Evolutionary conservation across 1,139 yeast species (phyloP), one percentile per base, ranked within the genome.

Genomic region (Pichia norvegensis): DNA sequence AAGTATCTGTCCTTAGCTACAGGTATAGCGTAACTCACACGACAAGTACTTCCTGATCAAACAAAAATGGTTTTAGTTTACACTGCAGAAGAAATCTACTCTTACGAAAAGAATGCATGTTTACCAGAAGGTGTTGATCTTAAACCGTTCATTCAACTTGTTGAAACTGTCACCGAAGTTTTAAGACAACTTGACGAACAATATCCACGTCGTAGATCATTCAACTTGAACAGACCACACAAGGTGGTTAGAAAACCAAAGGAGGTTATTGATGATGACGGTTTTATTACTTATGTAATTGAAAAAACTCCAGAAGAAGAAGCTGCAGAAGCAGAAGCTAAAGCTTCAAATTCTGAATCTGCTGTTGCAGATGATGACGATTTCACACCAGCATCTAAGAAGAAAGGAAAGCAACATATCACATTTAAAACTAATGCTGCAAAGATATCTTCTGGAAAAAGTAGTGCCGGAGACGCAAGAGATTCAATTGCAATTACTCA

Each of bases 371-470:
- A 33, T 71, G 72, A 74, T n/a, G 52, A 45, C 22, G 53, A 39
- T 20, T 43, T 46, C 23, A 46, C 41, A 33, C 41, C 45, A 58
- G 74, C 70, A 50, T 54, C 67, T 38, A 47, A 46, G 40, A 35
- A 13, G 29, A 42, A 13, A 23, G 59, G 68, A 41, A 74, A 69
- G 62, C 74, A 70, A 37, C 66, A 67, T 42, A 58, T 75, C 50
- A 79, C 71, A 58, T 79, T 76, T 47, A 80, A 74, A 62, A 85
- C 90, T 52, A 81, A 79, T 66, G 80, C 79, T 64, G 81, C 82
- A 65, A 81, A 81, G 63, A 79, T 83, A 61, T 79, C 85, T 9
- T 78, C 85, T 23, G 78, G 84, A 37, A 81, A 79, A 65, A 82
- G 88, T 23, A 55, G 59, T 47, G 84, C 78, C 45, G 57, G 54